Conservation (phyloP, 495 filamentous ascomycete genomes). For the Rostrohypoxylon terebratum region DNA sequence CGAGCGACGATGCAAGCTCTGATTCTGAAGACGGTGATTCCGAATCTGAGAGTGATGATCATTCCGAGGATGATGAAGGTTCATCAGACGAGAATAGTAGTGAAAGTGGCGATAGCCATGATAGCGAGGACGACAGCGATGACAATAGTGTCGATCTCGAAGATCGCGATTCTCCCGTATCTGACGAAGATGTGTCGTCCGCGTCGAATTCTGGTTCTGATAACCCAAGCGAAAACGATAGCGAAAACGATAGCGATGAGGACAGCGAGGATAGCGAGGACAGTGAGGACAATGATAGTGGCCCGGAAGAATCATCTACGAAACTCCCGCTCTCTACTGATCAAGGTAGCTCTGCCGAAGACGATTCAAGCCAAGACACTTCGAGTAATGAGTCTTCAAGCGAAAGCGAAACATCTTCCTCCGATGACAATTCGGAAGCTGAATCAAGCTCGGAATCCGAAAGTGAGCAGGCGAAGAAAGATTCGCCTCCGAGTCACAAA, state of each 20-base stretch:
- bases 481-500: neutral
- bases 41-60: conserved; percentile 35
- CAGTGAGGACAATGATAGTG: conserved; percentile 38
- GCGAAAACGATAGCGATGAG: conserved; percentile 21
- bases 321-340: conserved; percentile 41
- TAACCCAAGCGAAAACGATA: conserved; percentile 30
- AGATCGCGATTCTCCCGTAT: neutral
- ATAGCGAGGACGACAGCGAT: conserved; percentile 30
- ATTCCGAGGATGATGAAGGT: conserved; percentile 9
- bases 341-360: conserved; percentile 14
- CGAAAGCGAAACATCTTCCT: conserved; percentile 24
- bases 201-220: conserved; percentile 21
- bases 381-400: conserved; percentile 12
- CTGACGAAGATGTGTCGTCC: conserved; percentile 17
- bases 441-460: conserved; percentile 22
- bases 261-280: conserved; percentile 33
- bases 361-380: neutral
- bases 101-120: conserved; percentile 36
- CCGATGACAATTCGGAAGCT: conserved; percentile 29
- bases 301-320: conserved; percentile 45
- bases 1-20: conserved; percentile 37
- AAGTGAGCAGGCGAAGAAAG: neutral
- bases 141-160: conserved; percentile 22
- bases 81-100: conserved; percentile 9
- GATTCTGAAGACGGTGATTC: conserved; percentile 33